Conservation (phyloP, 2,329 filamentous ascomycete species). For the Cercospora beticola region DNA sequence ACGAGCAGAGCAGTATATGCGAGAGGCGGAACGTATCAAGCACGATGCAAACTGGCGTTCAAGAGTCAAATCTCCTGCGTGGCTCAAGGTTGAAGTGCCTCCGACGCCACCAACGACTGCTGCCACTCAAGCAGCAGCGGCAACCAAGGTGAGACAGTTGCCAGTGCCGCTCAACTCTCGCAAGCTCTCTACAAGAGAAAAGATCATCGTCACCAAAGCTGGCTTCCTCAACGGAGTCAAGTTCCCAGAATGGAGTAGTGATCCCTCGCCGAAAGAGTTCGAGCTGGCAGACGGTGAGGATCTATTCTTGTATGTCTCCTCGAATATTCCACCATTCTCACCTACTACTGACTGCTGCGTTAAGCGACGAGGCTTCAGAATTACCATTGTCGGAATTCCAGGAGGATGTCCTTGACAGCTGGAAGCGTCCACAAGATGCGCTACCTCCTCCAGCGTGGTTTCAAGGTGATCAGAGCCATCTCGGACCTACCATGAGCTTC, state of each 20-base stretch:
- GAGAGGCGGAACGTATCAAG: slow-evolving; percentile 75
- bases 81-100: slow-evolving; percentile 11
- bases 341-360: slow-evolving; percentile 20
- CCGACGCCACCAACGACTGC: neutral
- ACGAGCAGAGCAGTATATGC: slow-evolving; percentile 69
- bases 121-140: slow-evolving; percentile 4
- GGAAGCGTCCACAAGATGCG: slow-evolving; percentile 74
- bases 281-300: slow-evolving; percentile 49
- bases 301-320: slow-evolving; percentile 61
- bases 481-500: slow-evolving; percentile 57
- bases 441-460: slow-evolving; percentile 50
- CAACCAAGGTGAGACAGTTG: slow-evolving; percentile 37
- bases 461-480: slow-evolving; percentile 31
- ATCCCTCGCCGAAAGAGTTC: slow-evolving; percentile 64
- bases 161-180: slow-evolving; percentile 59
- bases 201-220: slow-evolving; percentile 72
- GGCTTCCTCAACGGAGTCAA: slow-evolving; percentile 79
- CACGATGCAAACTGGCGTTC: slow-evolving; percentile 32
- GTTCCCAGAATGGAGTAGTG: slow-evolving; percentile 79
- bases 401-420: slow-evolving; percentile 72
- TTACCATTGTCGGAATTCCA: slow-evolving; percentile 76
- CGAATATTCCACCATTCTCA: neutral
- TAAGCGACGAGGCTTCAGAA: slow-evolving; percentile 63
- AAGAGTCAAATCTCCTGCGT: neutral
- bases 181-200: slow-evolving; percentile 66